Evolutionary conservation across 495 filamentous ascomycete genomes (phyloP).

Genomic region (Aspergillus leporis): DNA sequence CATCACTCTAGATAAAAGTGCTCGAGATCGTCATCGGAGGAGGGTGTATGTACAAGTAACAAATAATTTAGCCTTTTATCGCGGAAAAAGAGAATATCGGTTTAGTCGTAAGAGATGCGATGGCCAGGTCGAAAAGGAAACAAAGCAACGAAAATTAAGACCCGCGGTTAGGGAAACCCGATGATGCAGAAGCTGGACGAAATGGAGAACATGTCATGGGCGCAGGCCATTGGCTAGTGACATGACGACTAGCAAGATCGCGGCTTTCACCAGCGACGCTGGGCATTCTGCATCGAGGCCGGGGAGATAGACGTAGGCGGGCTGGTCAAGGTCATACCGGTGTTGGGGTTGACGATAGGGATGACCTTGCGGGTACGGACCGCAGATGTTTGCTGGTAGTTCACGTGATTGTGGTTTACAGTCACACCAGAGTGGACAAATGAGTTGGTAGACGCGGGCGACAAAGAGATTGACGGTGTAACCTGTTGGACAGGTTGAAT

Average conservation of each 20-base stretch:
- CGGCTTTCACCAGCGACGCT: constrained; percentile 59
- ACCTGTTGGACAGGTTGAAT: constrained; percentile 73
- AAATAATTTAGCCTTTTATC: constrained; percentile 29
- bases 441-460: constrained; percentile 63
- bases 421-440: constrained; percentile 62
- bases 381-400: constrained; percentile 83
- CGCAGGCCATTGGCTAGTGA: constrained; percentile 29
- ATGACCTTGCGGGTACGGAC: constrained; percentile 93
- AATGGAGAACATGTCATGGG: constrained; percentile 37
- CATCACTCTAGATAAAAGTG: constrained; percentile 45
- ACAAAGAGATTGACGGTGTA: constrained; percentile 77
- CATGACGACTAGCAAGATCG: constrained; percentile 29
- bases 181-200: constrained; percentile 46
- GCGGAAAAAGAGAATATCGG: constrained; percentile 30
- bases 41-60: constrained; percentile 43
- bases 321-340: constrained; percentile 83
- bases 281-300: constrained; percentile 74
- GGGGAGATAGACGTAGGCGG: constrained; percentile 90
- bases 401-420: constrained; percentile 59
- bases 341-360: constrained; percentile 95
- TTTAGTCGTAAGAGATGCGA: constrained; percentile 29
- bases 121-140: constrained; percentile 37
- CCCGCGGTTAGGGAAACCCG: constrained; percentile 43
- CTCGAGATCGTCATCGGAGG: constrained; percentile 39
- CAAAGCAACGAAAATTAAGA: constrained; percentile 40